A percentile compares a stretch with the other conserved stretches of the same genome.
These are phyloP conservation scores for Boletellus ananas DNA, from an alignment of 768 basidiomycete species.

Conservation along the genomic window DNA sequence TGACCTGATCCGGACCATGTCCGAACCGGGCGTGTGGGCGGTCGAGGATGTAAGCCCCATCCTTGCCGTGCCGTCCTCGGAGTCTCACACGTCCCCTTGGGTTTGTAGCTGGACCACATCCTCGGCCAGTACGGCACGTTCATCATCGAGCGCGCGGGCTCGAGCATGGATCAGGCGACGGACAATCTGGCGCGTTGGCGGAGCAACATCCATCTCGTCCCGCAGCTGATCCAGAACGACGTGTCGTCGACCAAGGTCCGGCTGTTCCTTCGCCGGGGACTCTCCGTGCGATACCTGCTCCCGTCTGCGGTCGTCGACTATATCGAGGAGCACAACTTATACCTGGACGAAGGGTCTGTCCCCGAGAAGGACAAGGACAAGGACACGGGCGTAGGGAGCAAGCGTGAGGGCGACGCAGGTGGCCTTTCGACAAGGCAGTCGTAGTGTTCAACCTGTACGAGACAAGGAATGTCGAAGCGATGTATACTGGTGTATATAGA, in stretches of 20 bases:
- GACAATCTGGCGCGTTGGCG: slow-evolving; percentile 73
- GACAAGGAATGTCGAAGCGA: no score
- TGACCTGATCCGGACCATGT: slow-evolving; percentile 96
- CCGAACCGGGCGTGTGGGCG: slow-evolving; percentile 97
- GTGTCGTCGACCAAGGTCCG: slow-evolving; percentile 94
- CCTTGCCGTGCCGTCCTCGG: neutral
- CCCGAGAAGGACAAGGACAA: slow-evolving; percentile 37
- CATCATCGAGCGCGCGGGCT: slow-evolving; percentile 93
- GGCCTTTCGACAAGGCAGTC: slow-evolving; percentile 6
- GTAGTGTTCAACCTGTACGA: neutral
- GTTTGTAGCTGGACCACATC: slow-evolving; percentile 86
- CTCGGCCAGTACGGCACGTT: slow-evolving; percentile 91
- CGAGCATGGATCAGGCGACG: slow-evolving; percentile 82
- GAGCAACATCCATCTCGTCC: slow-evolving; percentile 85
- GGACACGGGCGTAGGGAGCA: slow-evolving; percentile 25
- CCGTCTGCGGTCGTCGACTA: slow-evolving; percentile 92
- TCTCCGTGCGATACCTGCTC: slow-evolving; percentile 85
- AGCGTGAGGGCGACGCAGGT: slow-evolving; percentile 23
- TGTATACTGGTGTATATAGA: no score
- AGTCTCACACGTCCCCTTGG: slow-evolving; percentile 5
- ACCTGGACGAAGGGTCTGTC: slow-evolving; percentile 54
- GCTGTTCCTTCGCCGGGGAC: slow-evolving; percentile 71
- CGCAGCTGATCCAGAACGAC: slow-evolving; percentile 95
- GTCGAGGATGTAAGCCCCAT: slow-evolving; percentile 76
- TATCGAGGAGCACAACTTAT: slow-evolving; percentile 81